phyloP scores from a whole-genome alignment of 805 yeast genomes.

The Cyberlindnera galapagoensis region DNA sequence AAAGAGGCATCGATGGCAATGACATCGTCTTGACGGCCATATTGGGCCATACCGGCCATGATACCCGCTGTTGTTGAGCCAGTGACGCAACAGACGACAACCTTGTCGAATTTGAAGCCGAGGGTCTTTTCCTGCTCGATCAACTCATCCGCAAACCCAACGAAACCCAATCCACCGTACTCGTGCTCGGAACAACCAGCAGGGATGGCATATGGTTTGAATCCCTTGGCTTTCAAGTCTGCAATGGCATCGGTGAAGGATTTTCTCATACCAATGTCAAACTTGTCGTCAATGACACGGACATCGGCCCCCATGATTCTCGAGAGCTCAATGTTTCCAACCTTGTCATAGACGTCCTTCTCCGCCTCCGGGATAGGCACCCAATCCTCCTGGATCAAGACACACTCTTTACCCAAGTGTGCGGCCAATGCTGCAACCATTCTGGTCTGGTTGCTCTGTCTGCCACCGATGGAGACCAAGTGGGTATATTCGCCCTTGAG shows the following conservation, averaged over 20 bases:
- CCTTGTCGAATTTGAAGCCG: slow-evolving; percentile 13
- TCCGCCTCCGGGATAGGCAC: slow-evolving; percentile 17
- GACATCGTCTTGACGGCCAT: slow-evolving; percentile 13
- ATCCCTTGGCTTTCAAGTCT: slow-evolving; percentile 11
- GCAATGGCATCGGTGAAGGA: slow-evolving; percentile 11
- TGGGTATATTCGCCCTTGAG: slow-evolving; percentile 15
- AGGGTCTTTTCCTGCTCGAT: slow-evolving; percentile 9
- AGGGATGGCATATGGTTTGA: slow-evolving; percentile 12
- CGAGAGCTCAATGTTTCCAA: slow-evolving; percentile 15
- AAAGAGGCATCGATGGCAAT: slow-evolving; percentile 16
- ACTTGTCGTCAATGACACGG: slow-evolving; percentile 14
- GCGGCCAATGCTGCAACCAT: slow-evolving; percentile 17
- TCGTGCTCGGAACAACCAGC: slow-evolving; percentile 16
- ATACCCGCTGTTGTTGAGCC: slow-evolving; percentile 17
- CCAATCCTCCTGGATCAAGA: slow-evolving; percentile 17
- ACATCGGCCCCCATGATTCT: slow-evolving; percentile 17
- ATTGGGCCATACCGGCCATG: slow-evolving; percentile 15
- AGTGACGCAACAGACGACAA: slow-evolving; percentile 15
- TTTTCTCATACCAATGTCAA: slow-evolving; percentile 16
- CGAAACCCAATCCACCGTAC: slow-evolving; percentile 16
- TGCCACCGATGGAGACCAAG: slow-evolving; percentile 15
- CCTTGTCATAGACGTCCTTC: slow-evolving; percentile 15
- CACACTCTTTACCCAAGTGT: slow-evolving; percentile 15
- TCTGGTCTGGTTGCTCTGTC: slow-evolving; percentile 16
- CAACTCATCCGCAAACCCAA: slow-evolving; percentile 13